Base-by-base conservation (phyloP, 345 rosid genomes). In the Gossypium anomalum region DNA sequence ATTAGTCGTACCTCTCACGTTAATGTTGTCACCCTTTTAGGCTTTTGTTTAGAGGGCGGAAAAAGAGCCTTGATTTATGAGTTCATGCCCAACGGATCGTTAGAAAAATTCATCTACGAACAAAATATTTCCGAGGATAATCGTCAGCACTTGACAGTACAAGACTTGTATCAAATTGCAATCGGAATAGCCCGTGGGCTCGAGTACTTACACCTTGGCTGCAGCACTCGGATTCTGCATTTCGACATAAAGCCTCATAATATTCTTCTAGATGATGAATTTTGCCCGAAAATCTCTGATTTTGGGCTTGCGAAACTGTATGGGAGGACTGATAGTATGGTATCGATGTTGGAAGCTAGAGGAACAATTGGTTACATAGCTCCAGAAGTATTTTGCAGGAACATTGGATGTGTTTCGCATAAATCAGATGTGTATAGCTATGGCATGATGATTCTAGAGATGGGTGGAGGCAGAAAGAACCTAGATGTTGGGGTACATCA, bases 1-100 rank as follows among this genome's bases (percentile, higher is more conserved):
- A 81, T 81, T 11, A 81, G 84, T 1, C 72, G 73, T 51, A 81
- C 79, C 56, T 77, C 78, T 70, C 81, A 81, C 29, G 76, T 78
- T 38, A 81, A 81, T 16, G 66, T 81, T 23, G 81, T 76, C n/a
- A 49, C 72, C 22, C 75, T 81, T 57, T 15, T 67, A 1, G 84
- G 84, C 3, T 78, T 81, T 48, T 81, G 79, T 15, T 77, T 62
- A 0, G 76, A 77, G 1, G 80, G 80, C 6, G 25, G 19, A 2
- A 70, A 55, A 38, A 55, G 78, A 43, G 80, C 74, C n/a, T 61
- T 80, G 16, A 71, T 77, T 19, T 80, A 80, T 14, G 83, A 80
- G 44, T 80, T 77, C 44, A 48, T 73, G 41, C 66, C 79, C 0
- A 82, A 74, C 19, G 78, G 76, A 27, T 79, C 82, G 20, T 73